Evolutionary conservation across 805 yeast species (phyloP), one percentile per base, ranked within the genome.

Genomic region (Teunomyces kruisii): DNA sequence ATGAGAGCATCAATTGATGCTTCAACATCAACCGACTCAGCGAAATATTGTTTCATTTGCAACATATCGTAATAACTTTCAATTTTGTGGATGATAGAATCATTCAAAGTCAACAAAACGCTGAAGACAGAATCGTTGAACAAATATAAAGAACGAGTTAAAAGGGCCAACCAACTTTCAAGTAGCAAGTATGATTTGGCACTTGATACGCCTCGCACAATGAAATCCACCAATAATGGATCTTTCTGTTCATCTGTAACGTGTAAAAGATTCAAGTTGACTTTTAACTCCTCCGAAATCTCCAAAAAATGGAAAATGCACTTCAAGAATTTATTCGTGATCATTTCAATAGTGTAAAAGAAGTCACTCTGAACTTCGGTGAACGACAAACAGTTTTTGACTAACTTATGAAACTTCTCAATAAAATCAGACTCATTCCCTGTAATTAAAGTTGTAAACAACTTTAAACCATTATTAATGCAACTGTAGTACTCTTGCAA

Each of bases 361-460:
- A 39, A 30, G 2, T 47, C 38, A 2, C 43, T 44, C 22, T 15
- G 27, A 6, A 53, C 43, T 3, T 43, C 38, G 38, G 56, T 44
- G 42, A 56, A 62, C 40, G 58, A 57, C n/a, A 58, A 51, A 44
- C 71, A 65, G 4, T 60, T 43, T 17, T 68, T 65, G 13, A 81
- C 61, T 22, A 79, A 53, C 6, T 60, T 49, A n/a, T 69, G 61
- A 27, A 81, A 72, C 33, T 70, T 70, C 1, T 62, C 63, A 6
- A 67, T 68, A 45, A 84, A 82, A 43, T 79, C 74, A 0, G 67
- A 42, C 52, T 85, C 91, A 10, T 75, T 67, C 0, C 88, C 90
- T 51, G 78, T 79, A 1, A 83, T 52, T 17, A 86, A 56, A 1
- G 70, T 24, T 2, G 52, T 42, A 28, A 61, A 76, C 2, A 84